Evolutionary conservation across 768 basidiomycete species (phyloP).

Genomic region (Termitomyces sp.): DNA sequence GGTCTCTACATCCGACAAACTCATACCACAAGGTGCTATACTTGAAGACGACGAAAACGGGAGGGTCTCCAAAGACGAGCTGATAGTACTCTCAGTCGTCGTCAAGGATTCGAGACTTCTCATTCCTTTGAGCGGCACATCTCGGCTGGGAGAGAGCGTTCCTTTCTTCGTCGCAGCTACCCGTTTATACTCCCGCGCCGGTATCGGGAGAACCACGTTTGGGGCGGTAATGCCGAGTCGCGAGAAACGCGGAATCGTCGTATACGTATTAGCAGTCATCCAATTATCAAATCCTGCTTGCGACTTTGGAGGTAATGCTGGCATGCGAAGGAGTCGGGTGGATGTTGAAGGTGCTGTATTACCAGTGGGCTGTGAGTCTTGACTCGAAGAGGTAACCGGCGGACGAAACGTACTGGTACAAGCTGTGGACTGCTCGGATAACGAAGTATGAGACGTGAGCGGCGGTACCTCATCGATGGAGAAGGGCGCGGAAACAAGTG

Average conservation of each 20-base stretch:
- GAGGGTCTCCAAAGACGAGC: slow-evolving; percentile 7
- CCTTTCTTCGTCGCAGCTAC: slow-evolving; percentile 9
- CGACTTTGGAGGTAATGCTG: slow-evolving; percentile 8
- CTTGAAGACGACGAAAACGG: not conserved
- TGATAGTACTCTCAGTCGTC: not conserved
- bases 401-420: not conserved
- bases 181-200: slow-evolving; percentile 28
- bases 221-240: slow-evolving; percentile 31
- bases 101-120: not conserved
- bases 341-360: not conserved
- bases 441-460: not conserved
- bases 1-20: slow-evolving; percentile 3
- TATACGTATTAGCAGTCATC: slow-evolving; percentile 33
- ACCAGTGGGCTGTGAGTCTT: not conserved
- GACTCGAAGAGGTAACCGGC: not conserved
- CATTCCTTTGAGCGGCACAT: not conserved
- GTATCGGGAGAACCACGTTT: slow-evolving; percentile 38
- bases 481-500: not conserved
- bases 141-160: slow-evolving; percentile 5
- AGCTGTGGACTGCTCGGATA: slow-evolving; percentile 1
- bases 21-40: not conserved
- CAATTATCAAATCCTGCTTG: slow-evolving; percentile 24
- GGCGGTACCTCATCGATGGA: not conserved
- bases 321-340: not conserved
- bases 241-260: slow-evolving; percentile 36